Base-by-base conservation (phyloP, 1,284 basidiomycete genomes). In the Jaminaea rosea region DNA sequence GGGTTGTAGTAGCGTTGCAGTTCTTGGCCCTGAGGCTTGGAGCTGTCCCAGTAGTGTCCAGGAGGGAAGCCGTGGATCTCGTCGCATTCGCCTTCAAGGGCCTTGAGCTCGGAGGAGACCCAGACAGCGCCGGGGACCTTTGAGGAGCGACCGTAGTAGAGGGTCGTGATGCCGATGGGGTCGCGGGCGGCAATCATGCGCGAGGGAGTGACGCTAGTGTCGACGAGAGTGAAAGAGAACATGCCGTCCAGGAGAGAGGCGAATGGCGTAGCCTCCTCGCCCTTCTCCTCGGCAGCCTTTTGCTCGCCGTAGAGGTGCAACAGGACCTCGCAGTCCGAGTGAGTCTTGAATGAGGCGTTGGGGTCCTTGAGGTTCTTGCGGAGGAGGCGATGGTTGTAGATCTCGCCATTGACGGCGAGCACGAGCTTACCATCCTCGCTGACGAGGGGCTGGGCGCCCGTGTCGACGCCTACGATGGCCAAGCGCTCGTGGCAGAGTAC, bases 251-350 rank as follows among this genome's bases (percentile, higher is more conserved):
- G 85, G 75, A 74, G 62, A 41, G 62, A 59, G 39, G 77, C 65
- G 55, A 76, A 76, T n/a, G n/a, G n/a, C n/a, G n/a, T n/a, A n/a
- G n/a, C n/a, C n/a, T n/a, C n/a, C n/a, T n/a, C n/a, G n/a, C n/a
- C n/a, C n/a, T n/a, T n/a, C n/a, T n/a, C n/a, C n/a, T n/a, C n/a
- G 34, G 73, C 70, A 21, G 70, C 55, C 19, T 76, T 76, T 55
- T 76, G 67, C 45, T 69, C 64, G 26, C 62, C 58, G 59, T 76
- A 77, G 46, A 76, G 65, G 47, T 75, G 73, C 62, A 98, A 82
- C 72, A 99, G 94, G 68, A 96, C 85, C 77, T 99, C 94, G 77
- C 94, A 99, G 73, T 99, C 94, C 0, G 92, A 97, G 74, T 96
- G 89, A 0, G 93, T 97, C 80, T 90, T 94, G 82, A 98, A 94